Evolutionary conservation across 768 basidiomycete species (phyloP).

Genomic region (Tricholoma matsutake): DNA sequence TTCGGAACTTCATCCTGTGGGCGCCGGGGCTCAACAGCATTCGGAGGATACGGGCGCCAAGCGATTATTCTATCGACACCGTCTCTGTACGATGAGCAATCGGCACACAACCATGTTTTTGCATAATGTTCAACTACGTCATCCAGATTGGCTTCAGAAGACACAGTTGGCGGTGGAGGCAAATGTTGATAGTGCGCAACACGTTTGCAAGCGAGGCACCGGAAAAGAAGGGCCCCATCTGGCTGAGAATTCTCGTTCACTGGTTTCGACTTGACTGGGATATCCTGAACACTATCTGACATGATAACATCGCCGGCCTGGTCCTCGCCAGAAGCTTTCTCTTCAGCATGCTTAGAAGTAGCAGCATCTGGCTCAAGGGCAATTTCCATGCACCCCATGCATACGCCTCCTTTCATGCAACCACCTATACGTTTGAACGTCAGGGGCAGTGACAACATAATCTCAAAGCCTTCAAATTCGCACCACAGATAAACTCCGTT

Average conservation of each 20-base stretch:
- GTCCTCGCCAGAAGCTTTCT: conserved; percentile 6
- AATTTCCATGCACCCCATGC: conserved; percentile 68
- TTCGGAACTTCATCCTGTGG: conserved; percentile 39
- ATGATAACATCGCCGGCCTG: conserved; percentile 30
- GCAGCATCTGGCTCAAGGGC: conserved; percentile 46
- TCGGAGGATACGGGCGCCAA: conserved; percentile 80
- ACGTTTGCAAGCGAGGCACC: conserved; percentile 82
- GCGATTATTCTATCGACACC: conserved; percentile 83
- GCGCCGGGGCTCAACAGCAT: conserved; percentile 51
- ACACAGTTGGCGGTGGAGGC: conserved; percentile 39
- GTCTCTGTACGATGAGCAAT: conserved; percentile 73
- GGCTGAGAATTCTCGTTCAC: not conserved
- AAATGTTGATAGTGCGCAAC: conserved; percentile 80
- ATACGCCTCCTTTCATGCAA: conserved; percentile 75
- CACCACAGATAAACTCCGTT: conserved; percentile 77
- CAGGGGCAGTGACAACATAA: not conserved
- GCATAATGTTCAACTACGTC: conserved; percentile 61
- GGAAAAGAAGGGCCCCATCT: conserved; percentile 57
- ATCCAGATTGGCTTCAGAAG: conserved; percentile 29
- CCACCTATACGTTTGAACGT: conserved; percentile 30
- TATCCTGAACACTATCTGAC: conserved; percentile 21
- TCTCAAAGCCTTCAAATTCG: conserved; percentile 9
- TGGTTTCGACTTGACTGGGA: not conserved
- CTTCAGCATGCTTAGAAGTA: not conserved
- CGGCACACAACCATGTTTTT: conserved; percentile 65